These are phyloP conservation scores for Corchorus olitorius DNA, from an alignment of 345 rosid species.

Conservation along the genomic window DNA sequence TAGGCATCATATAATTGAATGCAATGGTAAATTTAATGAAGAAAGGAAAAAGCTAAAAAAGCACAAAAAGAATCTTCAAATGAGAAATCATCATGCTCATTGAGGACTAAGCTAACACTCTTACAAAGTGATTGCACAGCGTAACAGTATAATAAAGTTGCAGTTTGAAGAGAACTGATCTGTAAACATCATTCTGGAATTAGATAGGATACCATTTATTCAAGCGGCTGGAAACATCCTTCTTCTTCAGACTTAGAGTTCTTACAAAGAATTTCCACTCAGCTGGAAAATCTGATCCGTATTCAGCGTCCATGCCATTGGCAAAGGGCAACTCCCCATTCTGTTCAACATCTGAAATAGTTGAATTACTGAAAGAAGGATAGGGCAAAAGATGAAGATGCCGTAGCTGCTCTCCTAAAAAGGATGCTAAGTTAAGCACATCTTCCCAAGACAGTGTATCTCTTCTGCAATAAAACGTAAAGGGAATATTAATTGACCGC, in stretches of 20 bases:
- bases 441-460: conserved; percentile 65
- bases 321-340: conserved; percentile 24
- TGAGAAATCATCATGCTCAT: neutral
- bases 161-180: neutral
- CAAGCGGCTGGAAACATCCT: conserved; percentile 52
- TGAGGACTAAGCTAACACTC: neutral
- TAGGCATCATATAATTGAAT: neutral
- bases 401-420: conserved; percentile 77
- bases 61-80: neutral
- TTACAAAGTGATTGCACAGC: neutral
- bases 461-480: conserved; percentile 58
- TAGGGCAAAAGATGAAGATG: conserved; percentile 75
- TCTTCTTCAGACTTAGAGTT: conserved; percentile 55
- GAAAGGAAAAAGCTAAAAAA: neutral
- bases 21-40: neutral
- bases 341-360: conserved; percentile 35
- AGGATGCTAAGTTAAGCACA: conserved; percentile 61
- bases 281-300: conserved; percentile 48
- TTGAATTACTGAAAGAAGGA: conserved; percentile 52
- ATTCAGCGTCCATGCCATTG: conserved; percentile 34
- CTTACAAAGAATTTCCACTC: conserved; percentile 71
- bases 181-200: neutral
- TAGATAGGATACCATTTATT: conserved; percentile 55
- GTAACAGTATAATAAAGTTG: neutral
- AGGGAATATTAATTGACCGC: conserved; percentile 2